phyloP scores from a whole-genome alignment of 2,329 filamentous ascomycete genomes.

The Xylaria sp. region DNA sequence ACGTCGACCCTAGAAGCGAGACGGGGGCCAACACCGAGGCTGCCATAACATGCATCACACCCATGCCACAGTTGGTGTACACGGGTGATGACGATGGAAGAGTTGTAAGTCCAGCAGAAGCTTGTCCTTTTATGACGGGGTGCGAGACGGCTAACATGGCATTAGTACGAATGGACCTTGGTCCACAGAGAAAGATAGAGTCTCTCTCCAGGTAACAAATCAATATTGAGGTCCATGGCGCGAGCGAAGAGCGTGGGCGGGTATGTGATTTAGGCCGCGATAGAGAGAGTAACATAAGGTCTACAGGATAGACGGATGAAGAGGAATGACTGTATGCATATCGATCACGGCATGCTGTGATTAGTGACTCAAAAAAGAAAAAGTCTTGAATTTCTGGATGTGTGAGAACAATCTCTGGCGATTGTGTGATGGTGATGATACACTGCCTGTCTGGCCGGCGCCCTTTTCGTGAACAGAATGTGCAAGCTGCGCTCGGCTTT shows the following conservation, averaged over 20 bases:
- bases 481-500: constrained; percentile 6
- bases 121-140: constrained; percentile 3
- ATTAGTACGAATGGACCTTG: constrained; percentile 71
- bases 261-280: constrained; percentile 22
- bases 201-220: constrained; percentile 41
- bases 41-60: constrained; percentile 85
- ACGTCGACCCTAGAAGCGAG: constrained; percentile 75
- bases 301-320: constrained; percentile 27
- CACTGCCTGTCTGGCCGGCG: constrained; percentile 11
- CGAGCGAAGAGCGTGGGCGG: constrained; percentile 38
- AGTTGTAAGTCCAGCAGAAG: constrained; percentile 72
- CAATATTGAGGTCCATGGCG: constrained; percentile 24
- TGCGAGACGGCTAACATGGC: constrained; percentile 27
- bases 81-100: constrained; percentile 93
- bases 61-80: constrained; percentile 85
- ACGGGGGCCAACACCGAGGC: constrained; percentile 67
- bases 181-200: constrained; percentile 66
- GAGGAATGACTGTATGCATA: constrained; percentile 5
- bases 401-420: constrained; percentile 18
- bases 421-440: constrained; percentile 20
- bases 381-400: constrained; percentile 22
- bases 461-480: constrained; percentile 15
- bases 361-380: constrained; percentile 17
- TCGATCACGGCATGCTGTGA: constrained; percentile 2
- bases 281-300: background rate